These are phyloP conservation scores for Osmozyma mogii DNA, from an alignment of 805 yeast genomes.

Conservation along the genomic window DNA sequence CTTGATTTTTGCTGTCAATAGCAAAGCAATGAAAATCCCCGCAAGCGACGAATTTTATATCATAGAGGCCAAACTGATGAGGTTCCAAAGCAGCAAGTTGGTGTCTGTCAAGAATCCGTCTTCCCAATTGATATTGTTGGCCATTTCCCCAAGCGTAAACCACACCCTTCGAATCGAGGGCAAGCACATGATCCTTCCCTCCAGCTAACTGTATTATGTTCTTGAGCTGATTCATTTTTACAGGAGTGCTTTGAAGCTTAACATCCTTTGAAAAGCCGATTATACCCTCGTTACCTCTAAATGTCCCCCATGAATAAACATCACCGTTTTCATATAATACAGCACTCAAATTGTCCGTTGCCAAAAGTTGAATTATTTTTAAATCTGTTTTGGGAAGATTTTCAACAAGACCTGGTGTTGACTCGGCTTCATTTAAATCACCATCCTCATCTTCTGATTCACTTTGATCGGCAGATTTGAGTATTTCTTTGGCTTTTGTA, in stretches of 20 bases:
- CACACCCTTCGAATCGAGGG: slow-evolving; percentile 74
- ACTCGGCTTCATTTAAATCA: slow-evolving; percentile 79
- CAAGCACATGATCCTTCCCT: slow-evolving; percentile 89
- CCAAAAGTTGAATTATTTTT: slow-evolving; percentile 72
- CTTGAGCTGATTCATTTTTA: slow-evolving; percentile 49
- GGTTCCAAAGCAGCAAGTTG: slow-evolving; percentile 69
- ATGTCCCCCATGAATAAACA: slow-evolving; percentile 97
- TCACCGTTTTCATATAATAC: slow-evolving; percentile 74
- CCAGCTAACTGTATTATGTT: slow-evolving; percentile 77
- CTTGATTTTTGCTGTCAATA: slow-evolving; percentile 59
- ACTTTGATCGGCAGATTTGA: slow-evolving; percentile 57
- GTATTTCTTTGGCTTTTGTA: slow-evolving; percentile 47
- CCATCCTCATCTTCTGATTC: slow-evolving; percentile 61
- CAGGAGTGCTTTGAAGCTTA: slow-evolving; percentile 60
- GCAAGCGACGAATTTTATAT: slow-evolving; percentile 72
- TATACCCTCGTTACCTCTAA: slow-evolving; percentile 87
- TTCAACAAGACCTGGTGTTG: slow-evolving; percentile 78
- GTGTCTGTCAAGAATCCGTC: slow-evolving; percentile 74
- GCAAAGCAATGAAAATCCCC: slow-evolving; percentile 98
- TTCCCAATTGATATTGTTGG: slow-evolving; percentile 85
- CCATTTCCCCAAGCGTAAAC: slow-evolving; percentile 98
- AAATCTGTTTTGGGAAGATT: slow-evolving; percentile 45
- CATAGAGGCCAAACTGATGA: slow-evolving; percentile 73
- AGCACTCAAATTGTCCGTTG: slow-evolving; percentile 87
- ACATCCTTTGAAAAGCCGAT: slow-evolving; percentile 66